Conservation (phyloP, 2,329 filamentous ascomycete genomes). For the Ceratocystis colombiana region DNA sequence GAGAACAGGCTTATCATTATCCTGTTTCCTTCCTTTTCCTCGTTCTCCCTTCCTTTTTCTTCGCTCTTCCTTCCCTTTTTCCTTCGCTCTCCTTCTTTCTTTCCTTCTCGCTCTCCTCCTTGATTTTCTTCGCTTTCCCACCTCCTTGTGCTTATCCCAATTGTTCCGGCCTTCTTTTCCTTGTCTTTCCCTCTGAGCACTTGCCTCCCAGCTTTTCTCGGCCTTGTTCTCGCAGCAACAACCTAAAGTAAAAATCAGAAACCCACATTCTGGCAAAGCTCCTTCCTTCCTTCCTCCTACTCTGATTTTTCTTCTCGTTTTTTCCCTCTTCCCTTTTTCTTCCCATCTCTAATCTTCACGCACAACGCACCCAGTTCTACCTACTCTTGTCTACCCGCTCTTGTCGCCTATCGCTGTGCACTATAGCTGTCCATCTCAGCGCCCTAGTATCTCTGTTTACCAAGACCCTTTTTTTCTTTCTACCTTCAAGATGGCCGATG, state of each 20-base stretch:
- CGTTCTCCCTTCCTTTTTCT: background rate
- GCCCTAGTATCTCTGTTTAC: background rate
- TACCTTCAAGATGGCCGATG: constrained; percentile 20
- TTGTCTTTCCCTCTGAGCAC: background rate
- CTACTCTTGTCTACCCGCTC: background rate
- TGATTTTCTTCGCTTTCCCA: background rate
- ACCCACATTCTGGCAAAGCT: constrained; percentile 17
- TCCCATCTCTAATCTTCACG: background rate
- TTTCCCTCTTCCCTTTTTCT: constrained; percentile 5
- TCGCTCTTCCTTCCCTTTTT: background rate
- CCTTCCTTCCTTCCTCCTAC: constrained; percentile 5
- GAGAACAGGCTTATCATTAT: background rate
- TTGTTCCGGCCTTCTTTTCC: background rate
- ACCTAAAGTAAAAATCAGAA: constrained; percentile 14
- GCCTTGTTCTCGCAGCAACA: constrained; percentile 14
- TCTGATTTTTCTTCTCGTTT: constrained; percentile 7
- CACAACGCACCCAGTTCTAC: background rate
- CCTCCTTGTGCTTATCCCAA: background rate
- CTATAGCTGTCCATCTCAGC: background rate
- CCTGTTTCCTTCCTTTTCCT: background rate
- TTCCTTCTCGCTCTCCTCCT: background rate
- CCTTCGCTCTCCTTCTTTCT: background rate
- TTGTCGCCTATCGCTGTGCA: background rate
- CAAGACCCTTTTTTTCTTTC: constrained; percentile 1
- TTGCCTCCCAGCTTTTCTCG: background rate